Evolutionary conservation across 129 eudicot genomes (phyloP), one percentile per base, ranked within the genome.

Genomic region (Chrysanthemum makinoi): DNA sequence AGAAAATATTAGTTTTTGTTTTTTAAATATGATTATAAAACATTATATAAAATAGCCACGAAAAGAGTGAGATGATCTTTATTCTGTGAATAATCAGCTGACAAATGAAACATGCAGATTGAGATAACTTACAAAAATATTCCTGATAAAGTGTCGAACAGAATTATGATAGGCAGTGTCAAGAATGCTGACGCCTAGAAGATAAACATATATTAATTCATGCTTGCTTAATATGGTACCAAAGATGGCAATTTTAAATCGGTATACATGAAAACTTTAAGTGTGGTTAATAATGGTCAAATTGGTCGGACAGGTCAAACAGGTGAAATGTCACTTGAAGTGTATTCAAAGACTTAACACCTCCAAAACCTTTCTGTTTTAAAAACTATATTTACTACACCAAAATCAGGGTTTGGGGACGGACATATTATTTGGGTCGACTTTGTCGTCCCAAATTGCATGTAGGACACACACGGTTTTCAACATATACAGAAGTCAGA

Each of bases 101-200:
- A 72, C 59, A 12, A 30, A 43, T 39, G 15, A 56, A 73, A 59
- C 56, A 58, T 33, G 74, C 22, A 30, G 43, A 51, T 69, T 51
- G 51, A 60, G 33, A 17, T 1, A 57, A 86, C 97, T 86, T 73
- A 91, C 98, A 88, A 54, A 77, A 88, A 84, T 72, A 82, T 64
- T n/a, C 76, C 77, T 11, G 93, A 91, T 57, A 71, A 78, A 22
- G 80, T 50, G 74, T 83, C 82, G 57, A 77, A 77, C 62, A 91
- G 22, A 70, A 91, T 49, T 73, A 91, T 80, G 73, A 86, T 67
- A 4, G 97, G 97, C 58, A 91, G 85, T 64, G 90, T 90, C 83
- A 91, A 81, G 73, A 91, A 22, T 0, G 93, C 96, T 13, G 97
- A 91, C 70, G 97, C 93, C 97, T 91, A 68, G 56, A 89, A 44